Evolutionary conservation across 169 alveolate species (phyloP), one percentile per base, ranked within the genome.

Genomic region (Eimeria necatrix): DNA sequence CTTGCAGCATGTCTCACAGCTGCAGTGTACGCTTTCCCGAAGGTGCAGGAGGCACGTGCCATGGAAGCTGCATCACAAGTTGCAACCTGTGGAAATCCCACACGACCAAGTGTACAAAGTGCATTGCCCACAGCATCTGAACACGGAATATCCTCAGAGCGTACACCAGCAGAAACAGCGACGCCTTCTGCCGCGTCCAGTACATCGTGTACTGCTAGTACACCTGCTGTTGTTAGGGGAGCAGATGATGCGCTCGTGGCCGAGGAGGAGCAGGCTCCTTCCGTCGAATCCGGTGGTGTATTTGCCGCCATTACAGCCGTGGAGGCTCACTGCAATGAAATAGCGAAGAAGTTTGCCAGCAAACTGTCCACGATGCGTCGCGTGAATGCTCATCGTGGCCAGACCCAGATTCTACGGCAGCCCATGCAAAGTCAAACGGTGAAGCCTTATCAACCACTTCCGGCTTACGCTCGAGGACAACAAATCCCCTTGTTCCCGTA

Each of bases 301-400:
- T 73, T 73, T 41, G 84, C 84, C 10, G 84, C 84, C n/a, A 12
- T 41, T 26, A 59, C 84, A 8, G 84, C 84, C 1, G 84, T 73
- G 49, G 84, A 73, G 53, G 59, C 53, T 16, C 84, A 73, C 5
- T 73, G 84, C 84, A 73, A 20, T 51, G 84, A 73, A 41, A 1
- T 73, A 26, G 14, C 49, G 59, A 73, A 73, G 56, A 73, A 73
- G 84, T 41, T 73, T 10, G 22, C 22, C n/a, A 51, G 24, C 20
- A 73, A 73, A 51, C 84, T 73, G 48, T 8, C 53, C 22, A 26
- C 53, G 53, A 7, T 73, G 49, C 84, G 49, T 12, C 84, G 84
- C 14, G 22, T 26, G 84, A 7, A 41, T 20, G 20, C 14, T 7
- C 53, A 22, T 12, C 14, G 59, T 12, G 7, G n/a, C 20, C 49